Evolutionary conservation across 2,329 filamentous ascomycete genomes (phyloP), one percentile per base, ranked within the genome.

Genomic region (Hymenoscyphus linearis): DNA sequence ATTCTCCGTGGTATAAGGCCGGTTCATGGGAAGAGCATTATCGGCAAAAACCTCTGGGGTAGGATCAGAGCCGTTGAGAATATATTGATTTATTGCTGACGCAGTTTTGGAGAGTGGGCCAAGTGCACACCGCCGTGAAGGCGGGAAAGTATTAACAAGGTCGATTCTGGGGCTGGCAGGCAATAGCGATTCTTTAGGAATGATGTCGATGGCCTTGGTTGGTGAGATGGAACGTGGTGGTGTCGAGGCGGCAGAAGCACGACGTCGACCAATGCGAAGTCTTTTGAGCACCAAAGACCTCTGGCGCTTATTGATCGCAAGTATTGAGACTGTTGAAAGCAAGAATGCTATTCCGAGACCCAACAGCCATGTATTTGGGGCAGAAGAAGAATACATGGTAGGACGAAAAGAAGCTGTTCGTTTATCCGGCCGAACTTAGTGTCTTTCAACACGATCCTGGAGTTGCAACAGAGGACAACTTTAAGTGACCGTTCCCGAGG

Each of bases 191-290:
- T 31, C 60, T 57, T 62, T 64, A 2, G 52, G 5, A 47, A 27
- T 58, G 31, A 53, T 54, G 16, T 37, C 58, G 37, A 52, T 57
- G 16, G 62, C 65, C 26, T 66, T 69, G 47, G 59, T 64, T 6
- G 68, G 67, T 16, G 70, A 72, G 18, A 72, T 59, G 6, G 70
- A 72, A 26, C 70, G 67, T 47, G 70, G 70, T 35, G 71, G 71
- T 22, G 71, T 72, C 47, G 68, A 70, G 10, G 71, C 69, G 27
- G 66, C 69, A 44, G 71, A 72, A 44, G 67, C 62, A 34, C 71
- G 68, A 58, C 70, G 67, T 35, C 66, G 68, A 53, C 63, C 63
- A n/a, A 72, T 62, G 47, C 67, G 61, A 44, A 71, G 58, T 57
- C 64, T 65, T 9, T 62, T 53, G 10, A 72, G 56, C 9, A 71